phyloP scores from a whole-genome alignment of 768 basidiomycete genomes.

The Lentinula detonsa region DNA sequence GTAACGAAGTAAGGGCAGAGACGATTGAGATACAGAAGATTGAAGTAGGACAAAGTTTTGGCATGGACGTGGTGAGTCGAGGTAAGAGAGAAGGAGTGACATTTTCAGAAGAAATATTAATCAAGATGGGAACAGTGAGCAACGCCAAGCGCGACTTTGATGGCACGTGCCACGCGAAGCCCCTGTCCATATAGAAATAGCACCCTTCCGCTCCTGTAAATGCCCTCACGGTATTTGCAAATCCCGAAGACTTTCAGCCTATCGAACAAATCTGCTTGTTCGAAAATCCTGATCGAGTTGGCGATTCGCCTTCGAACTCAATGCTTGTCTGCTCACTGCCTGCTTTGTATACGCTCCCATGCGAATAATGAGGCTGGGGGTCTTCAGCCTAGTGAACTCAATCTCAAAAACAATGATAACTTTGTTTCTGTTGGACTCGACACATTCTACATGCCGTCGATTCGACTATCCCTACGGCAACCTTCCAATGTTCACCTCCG shows the following conservation, averaged over 20 bases:
- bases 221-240: background rate
- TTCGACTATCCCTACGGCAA: background rate
- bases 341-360: background rate
- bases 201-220: no score
- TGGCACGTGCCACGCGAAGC: no score
- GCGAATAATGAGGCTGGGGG: background rate
- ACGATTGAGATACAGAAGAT: slow-evolving; percentile 53
- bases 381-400: background rate
- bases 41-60: slow-evolving; percentile 50
- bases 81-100: slow-evolving; percentile 12
- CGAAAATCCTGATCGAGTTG: background rate
- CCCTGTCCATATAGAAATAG: no score
- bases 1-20: slow-evolving; percentile 47
- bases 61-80: slow-evolving; percentile 10
- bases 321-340: background rate
- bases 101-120: slow-evolving; percentile 10
- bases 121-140: no score
- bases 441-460: background rate
- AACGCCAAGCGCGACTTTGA: no score
- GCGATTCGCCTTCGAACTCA: background rate
- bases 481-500: background rate
- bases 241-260: background rate
- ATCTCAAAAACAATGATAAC: background rate
- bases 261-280: background rate
- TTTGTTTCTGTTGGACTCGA: no score